Conservation (phyloP, 2,329 filamentous ascomycete species). For the Talaromyces verruculosus region DNA sequence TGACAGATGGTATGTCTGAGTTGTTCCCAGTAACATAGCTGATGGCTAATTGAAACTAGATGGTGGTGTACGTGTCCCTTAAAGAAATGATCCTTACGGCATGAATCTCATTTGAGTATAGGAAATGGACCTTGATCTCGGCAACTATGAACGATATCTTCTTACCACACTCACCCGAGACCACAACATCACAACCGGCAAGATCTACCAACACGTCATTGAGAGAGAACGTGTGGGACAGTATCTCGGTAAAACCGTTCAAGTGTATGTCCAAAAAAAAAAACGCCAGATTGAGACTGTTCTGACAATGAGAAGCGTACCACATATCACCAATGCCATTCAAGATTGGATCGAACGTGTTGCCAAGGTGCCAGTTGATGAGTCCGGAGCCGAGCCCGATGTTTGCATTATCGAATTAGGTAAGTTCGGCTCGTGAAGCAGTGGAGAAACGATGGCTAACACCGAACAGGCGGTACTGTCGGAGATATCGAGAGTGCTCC, state of each 20-base stretch:
- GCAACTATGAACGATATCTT: conserved; percentile 77
- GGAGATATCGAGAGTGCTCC: conserved; percentile 80
- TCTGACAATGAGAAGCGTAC: conserved; percentile 72
- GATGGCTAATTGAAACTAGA: neutral
- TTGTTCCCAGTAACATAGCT: neutral
- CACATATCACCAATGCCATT: conserved; percentile 87
- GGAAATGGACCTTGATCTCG: conserved; percentile 72
- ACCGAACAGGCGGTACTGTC: conserved; percentile 38
- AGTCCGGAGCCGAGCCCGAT: conserved; percentile 77
- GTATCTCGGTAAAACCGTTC: conserved; percentile 20
- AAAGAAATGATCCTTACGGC: neutral
- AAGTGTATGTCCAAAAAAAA: neutral
- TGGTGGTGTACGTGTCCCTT: conserved; percentile 41
- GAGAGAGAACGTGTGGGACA: conserved; percentile 49
- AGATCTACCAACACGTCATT: conserved; percentile 89
- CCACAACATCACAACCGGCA: conserved; percentile 96
- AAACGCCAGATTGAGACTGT: neutral
- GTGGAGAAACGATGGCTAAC: conserved; percentile 29
- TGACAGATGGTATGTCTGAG: conserved; percentile 39
- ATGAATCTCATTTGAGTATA: conserved; percentile 57
- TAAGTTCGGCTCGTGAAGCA: conserved; percentile 51
- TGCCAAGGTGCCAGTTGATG: conserved; percentile 80
- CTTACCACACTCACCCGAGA: conserved; percentile 78
- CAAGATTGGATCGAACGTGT: conserved; percentile 91
- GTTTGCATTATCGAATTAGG: conserved; percentile 68